These are phyloP conservation scores for Penicillium sp. DNA, from an alignment of 2,329 filamentous ascomycete species.

Conservation along the genomic window DNA sequence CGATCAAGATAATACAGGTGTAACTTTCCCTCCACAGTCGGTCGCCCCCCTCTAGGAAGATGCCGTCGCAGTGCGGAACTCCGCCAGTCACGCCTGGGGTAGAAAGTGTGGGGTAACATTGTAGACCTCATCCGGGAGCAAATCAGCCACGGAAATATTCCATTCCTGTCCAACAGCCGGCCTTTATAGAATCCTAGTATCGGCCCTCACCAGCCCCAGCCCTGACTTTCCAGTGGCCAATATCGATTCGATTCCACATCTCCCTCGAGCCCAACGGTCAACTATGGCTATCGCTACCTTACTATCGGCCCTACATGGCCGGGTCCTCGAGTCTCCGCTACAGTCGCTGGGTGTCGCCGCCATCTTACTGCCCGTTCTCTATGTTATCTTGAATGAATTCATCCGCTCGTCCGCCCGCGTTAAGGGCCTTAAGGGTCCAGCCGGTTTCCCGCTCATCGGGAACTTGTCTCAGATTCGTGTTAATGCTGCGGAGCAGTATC, in stretches of 20 bases:
- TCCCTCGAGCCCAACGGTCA: no score
- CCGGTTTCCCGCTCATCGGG: conserved; percentile 58
- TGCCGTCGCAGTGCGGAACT: conserved; percentile 8
- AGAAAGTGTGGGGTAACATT: conserved; percentile 17
- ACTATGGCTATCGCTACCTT: conserved; percentile 34
- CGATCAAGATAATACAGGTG: no score
- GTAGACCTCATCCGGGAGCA: neutral
- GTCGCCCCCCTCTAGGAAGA: no score
- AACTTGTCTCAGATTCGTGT: conserved; percentile 60
- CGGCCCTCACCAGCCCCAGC: neutral
- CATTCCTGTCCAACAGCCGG: neutral
- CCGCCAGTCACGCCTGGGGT: conserved; percentile 12
- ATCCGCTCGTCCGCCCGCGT: conserved; percentile 52
- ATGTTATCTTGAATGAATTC: conserved; percentile 57
- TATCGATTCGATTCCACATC: no score
- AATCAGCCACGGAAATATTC: neutral
- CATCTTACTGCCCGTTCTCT: conserved; percentile 44
- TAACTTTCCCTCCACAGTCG: no score
- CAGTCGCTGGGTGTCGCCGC: conserved; percentile 24
- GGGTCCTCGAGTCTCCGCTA: conserved; percentile 22
- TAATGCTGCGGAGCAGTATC: conserved; percentile 62
- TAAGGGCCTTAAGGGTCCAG: conserved; percentile 53
- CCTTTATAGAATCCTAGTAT: conserved; percentile 2
- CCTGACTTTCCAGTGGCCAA: no score
- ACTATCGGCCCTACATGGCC: conserved; percentile 27